Evolutionary conservation across 2,329 filamentous ascomycete species (phyloP), one percentile per base, ranked within the genome.

Genomic region (Talaromyces sp.): DNA sequence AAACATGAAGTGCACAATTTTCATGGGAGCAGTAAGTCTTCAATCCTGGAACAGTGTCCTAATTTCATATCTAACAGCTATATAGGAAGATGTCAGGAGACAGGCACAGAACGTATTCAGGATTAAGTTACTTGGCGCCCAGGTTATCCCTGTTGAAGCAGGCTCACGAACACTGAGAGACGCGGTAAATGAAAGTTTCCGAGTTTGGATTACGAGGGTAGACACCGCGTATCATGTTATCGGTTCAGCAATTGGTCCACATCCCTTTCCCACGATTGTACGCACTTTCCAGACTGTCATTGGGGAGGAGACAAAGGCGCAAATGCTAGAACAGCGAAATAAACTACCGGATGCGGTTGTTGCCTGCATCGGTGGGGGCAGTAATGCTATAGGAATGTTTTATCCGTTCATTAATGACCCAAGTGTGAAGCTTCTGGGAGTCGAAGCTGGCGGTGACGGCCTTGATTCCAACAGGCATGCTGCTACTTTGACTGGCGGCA

Each of bases 1-100:
- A 68, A 89, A 88, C 68, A 91, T 96, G 89, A 88, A 90, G 73
- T 96, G 91, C 70, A 94, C 90, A 39, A 88, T 96, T 50, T 95
- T 89, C 75, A n/a, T n/a, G n/a, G n/a, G n/a, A n/a, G n/a, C n/a
- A n/a, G n/a, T n/a, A n/a, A n/a, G n/a, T n/a, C n/a, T n/a, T n/a
- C n/a, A n/a, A n/a, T n/a, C n/a, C n/a, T n/a, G n/a, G n/a, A n/a
- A n/a, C n/a, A n/a, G n/a, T n/a, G n/a, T n/a, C n/a, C n/a, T n/a
- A 46, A 31, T 3, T 46, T 28, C 9, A 46, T 17, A n/a, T 28
- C 43, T 28, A 31, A 46, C 13, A 11, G 4, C 2, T 28, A 15
- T 46, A 46, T 31, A 46, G 22, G 43, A 28, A 46, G 22, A 46
- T 46, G 22, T 46, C 13, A 46, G 43, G 43, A 46, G 22, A 46